phyloP scores from a whole-genome alignment of 2,329 filamentous ascomycete species.

The Harringtonia lauricola region DNA sequence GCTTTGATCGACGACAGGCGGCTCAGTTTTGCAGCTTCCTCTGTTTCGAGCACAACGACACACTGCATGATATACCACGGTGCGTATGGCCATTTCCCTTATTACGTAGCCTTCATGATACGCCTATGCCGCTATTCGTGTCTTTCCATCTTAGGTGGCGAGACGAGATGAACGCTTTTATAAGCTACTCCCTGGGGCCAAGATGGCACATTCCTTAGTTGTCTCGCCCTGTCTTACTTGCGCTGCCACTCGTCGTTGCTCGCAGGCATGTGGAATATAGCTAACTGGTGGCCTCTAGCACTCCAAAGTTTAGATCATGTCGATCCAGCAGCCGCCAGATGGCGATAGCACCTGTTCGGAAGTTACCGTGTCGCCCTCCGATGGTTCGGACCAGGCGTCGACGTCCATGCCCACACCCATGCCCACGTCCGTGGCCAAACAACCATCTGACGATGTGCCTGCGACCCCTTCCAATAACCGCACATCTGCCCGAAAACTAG shows the following conservation, averaged over 20 bases:
- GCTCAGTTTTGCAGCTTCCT: conserved; percentile 1
- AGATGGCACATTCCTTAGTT: too few species aligned
- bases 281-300: neutral
- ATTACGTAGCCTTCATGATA: neutral
- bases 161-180: too few species aligned
- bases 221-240: too few species aligned
- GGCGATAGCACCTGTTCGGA: conserved; percentile 8
- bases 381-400: conserved; percentile 2
- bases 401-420: too few species aligned
- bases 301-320: conserved; percentile 10
- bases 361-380: conserved; percentile 1
- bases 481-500: conserved; percentile 19
- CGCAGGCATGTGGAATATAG: conserved; percentile 4
- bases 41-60: neutral
- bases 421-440: too few species aligned
- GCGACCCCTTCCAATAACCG: conserved; percentile 17
- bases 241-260: too few species aligned
- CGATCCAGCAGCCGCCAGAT: conserved; percentile 9
- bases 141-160: too few species aligned
- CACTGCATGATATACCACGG: conserved; percentile 6
- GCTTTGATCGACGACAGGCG: neutral
- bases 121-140: too few species aligned
- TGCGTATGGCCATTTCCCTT: neutral
- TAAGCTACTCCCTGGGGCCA: too few species aligned
- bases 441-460: conserved; percentile 13